Conservation (phyloP, 1,139 yeast species). For the Yamadazyma blattariae region DNA sequence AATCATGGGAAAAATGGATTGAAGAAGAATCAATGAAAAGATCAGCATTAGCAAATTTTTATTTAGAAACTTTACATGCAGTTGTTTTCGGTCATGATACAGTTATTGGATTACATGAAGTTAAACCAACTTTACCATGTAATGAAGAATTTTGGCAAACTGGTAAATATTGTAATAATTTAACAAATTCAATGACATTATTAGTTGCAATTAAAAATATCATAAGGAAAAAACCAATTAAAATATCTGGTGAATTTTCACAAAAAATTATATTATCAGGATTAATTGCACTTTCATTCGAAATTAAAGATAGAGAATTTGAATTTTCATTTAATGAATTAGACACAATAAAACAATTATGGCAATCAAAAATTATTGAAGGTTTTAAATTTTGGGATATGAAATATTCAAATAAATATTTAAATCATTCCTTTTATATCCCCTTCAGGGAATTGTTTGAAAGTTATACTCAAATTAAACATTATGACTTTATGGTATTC, state of each 20-base stretch:
- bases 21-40: conserved; percentile 77
- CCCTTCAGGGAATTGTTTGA: conserved; percentile 15
- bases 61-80: conserved; percentile 77
- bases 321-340: conserved; percentile 15
- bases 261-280: conserved; percentile 70
- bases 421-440: conserved; percentile 11
- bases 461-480: conserved; percentile 28
- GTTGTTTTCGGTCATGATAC: conserved; percentile 75
- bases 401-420: background rate
- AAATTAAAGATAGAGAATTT: conserved; percentile 14
- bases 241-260: conserved; percentile 43
- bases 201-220: conserved; percentile 41
- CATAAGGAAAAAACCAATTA: conserved; percentile 14
- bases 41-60: conserved; percentile 76
- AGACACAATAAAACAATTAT: conserved; percentile 61
- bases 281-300: conserved; percentile 48
- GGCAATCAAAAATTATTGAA: conserved; percentile 63
- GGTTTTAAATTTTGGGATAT: conserved; percentile 49
- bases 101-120: conserved; percentile 39
- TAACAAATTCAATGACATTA: conserved; percentile 24
- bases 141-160: conserved; percentile 75
- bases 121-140: conserved; percentile 56
- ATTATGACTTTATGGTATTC: conserved; percentile 67
- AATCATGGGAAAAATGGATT: conserved; percentile 55
- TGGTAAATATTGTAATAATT: conserved; percentile 9